phyloP scores from a whole-genome alignment of 257 asterid genomes.

The Ajuga chamaepitys region DNA sequence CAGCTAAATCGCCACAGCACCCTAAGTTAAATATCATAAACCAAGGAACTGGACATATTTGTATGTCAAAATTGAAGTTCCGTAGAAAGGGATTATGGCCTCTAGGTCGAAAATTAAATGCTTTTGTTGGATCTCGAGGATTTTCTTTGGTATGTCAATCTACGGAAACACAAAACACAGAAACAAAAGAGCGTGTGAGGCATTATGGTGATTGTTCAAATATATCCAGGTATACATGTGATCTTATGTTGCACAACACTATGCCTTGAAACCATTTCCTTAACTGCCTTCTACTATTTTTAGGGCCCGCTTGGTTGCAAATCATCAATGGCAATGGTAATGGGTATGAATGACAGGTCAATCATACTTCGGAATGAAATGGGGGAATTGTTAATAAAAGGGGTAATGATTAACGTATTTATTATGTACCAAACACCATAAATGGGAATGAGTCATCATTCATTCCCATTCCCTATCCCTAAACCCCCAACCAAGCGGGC shows the following conservation, averaged over 20 bases:
- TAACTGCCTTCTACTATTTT: conserved; percentile 7
- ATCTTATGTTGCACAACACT: background rate
- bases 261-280: background rate
- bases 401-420: too few relatives aligned
- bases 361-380: too few relatives aligned
- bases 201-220: conserved; percentile 32
- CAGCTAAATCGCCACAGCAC: conserved; percentile 69
- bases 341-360: too few relatives aligned
- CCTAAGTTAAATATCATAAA: conserved; percentile 32
- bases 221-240: conserved; percentile 41
- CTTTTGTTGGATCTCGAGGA: conserved; percentile 32
- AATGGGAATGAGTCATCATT: too few relatives aligned
- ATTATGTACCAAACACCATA: too few relatives aligned
- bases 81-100: conserved; percentile 44
- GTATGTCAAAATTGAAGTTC: conserved; percentile 33
- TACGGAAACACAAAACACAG: conserved; percentile 45
- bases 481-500: too few relatives aligned
- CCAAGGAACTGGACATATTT: conserved; percentile 38
- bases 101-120: conserved; percentile 36
- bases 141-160: conserved; percentile 49
- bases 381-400: too few relatives aligned
- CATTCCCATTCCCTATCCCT: too few relatives aligned
- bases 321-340: too few relatives aligned
- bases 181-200: conserved; percentile 44
- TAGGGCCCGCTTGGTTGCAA: too few relatives aligned